Evolutionary conservation across 768 basidiomycete genomes (phyloP).

Genomic region (Boletus rubropictus): DNA sequence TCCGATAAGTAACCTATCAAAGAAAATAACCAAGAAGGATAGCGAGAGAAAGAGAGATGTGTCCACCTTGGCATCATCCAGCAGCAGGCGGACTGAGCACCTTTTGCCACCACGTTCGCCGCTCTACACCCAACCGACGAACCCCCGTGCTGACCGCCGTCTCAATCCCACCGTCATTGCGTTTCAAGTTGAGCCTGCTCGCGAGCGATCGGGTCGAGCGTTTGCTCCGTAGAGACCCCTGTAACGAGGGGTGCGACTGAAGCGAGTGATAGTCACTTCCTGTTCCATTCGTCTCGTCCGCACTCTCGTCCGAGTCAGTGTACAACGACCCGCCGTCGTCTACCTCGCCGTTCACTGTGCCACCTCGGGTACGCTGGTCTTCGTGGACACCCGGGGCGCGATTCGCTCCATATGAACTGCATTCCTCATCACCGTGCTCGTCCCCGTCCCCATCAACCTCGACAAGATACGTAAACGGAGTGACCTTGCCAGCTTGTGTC

Average conservation of each 20-base stretch:
- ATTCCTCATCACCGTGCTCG: conserved; percentile 12
- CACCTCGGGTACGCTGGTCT: background rate
- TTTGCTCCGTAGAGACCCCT: conserved; percentile 20
- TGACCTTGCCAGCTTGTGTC: conserved; percentile 20
- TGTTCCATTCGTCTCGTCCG: conserved; percentile 2
- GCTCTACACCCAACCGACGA: conserved; percentile 11
- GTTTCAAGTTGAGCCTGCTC: conserved; percentile 4
- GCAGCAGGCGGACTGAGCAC: conserved; percentile 19
- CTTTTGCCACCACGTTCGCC: conserved; percentile 30
- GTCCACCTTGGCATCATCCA: conserved; percentile 1
- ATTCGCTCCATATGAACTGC: background rate
- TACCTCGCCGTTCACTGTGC: background rate
- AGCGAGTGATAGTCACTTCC: conserved; percentile 29
- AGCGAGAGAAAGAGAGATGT: background rate
- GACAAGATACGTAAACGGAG: conserved; percentile 36
- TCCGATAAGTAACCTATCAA: background rate
- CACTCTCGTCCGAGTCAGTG: conserved; percentile 14
- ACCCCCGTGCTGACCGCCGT: background rate
- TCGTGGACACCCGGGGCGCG: background rate
- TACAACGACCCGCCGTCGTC: conserved; percentile 22
- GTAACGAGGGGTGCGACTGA: conserved; percentile 22
- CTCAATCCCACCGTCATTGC: background rate
- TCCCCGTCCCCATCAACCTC: conserved; percentile 21
- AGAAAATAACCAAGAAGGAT: background rate
- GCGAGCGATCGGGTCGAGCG: conserved; percentile 17